Evolutionary conservation across 2,329 filamentous ascomycete species (phyloP).

Genomic region (Colletotrichum salicis): DNA sequence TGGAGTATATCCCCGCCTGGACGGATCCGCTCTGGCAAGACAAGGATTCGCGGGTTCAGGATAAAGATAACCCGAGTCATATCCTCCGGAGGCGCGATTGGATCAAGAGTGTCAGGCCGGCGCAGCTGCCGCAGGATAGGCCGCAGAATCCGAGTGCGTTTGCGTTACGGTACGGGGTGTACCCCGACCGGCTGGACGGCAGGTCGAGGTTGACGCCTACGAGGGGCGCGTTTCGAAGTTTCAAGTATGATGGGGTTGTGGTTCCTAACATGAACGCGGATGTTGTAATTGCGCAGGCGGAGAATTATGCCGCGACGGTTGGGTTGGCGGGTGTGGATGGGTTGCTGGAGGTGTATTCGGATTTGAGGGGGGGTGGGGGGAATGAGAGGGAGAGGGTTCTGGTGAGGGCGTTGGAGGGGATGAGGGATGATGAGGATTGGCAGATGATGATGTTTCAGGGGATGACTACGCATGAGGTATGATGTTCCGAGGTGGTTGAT

Average conservation of each 20-base stretch:
- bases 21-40: constrained; percentile 43
- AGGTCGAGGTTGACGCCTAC: constrained; percentile 46
- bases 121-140: constrained; percentile 38
- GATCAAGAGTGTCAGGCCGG: constrained; percentile 9
- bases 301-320: not conserved
- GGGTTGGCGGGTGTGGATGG: constrained; percentile 34
- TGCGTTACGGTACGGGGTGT: constrained; percentile 44
- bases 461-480: constrained; percentile 45
- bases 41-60: constrained; percentile 21
- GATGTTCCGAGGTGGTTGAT: too few species aligned
- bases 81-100: not conserved
- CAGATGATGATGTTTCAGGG: constrained; percentile 43
- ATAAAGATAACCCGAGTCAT: not conserved
- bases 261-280: not conserved
- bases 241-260: constrained; percentile 11
- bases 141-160: constrained; percentile 40
- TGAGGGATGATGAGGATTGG: constrained; percentile 45
- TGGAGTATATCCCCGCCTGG: constrained; percentile 41
- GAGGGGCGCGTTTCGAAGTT: constrained; percentile 37
- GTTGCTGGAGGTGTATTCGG: constrained; percentile 38
- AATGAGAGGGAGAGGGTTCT: not conserved
- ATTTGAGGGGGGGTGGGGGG: constrained; percentile 33
- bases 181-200: constrained; percentile 42
- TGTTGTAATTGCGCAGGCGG: not conserved
- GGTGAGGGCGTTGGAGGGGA: not conserved